Evolutionary conservation across 495 filamentous ascomycete genomes (phyloP), one percentile per base, ranked within the genome.

Genomic region (Hypoxylon lenormandii): DNA sequence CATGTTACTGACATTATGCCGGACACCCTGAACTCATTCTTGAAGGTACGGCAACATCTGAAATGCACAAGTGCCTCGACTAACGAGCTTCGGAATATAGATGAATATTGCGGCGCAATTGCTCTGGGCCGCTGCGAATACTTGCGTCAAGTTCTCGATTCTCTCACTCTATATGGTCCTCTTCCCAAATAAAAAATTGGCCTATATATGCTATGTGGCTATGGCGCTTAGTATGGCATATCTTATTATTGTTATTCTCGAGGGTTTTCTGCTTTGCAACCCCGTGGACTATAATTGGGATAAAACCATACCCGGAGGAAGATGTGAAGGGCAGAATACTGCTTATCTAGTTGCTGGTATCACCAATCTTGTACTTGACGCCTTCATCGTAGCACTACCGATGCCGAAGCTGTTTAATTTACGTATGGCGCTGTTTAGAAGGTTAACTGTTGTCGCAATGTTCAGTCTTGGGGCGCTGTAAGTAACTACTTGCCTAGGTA

Each of bases 71-170:
- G 7, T 3, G 7, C 26, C 26, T 7, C 7, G 3, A 7, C 26
- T 28, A 7, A 28, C 26, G 7, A 28, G 26, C 7, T 3, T 28
- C 26, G 26, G 26, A 28, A 28, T 28, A 28, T 28, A 28, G 26
- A 28, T 28, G 3, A 28, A 28, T 28, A 28, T 30, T 2, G 12
- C 51, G 23, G 51, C 7, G 10, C 51, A 54, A 11, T 2, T 42
- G 10, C 16, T 40, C 4, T 56, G 52, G 52, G 52, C 52, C 1
- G 18, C 37, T 26, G 52, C 52, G 3, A 56, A 56, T 16, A 43
- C 37, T 3, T 19, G 30, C 21, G 52, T 56, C 38, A 56, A 56
- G 19, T 16, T 56, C 16, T 56, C 52, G 37, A 56, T 56, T 11
- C 22, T 40, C 0, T 37, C 50, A 6, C 12, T 54, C 1, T 56